These are phyloP conservation scores for Macrolepiota albuminosa DNA, from an alignment of 768 basidiomycete species.

Conservation along the genomic window DNA sequence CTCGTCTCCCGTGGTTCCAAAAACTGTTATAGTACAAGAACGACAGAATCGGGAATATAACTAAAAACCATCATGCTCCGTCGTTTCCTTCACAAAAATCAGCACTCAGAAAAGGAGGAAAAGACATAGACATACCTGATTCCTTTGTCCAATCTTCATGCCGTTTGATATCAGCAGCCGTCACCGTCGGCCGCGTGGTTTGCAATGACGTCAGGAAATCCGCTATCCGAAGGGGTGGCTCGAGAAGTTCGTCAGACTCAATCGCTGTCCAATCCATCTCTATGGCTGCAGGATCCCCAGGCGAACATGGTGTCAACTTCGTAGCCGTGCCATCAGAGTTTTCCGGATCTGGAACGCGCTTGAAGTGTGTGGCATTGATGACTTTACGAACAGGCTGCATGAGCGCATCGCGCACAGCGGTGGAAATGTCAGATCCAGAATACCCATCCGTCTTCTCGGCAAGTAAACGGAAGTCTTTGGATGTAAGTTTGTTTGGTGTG, in stretches of 20 bases:
- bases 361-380: slow-evolving; percentile 93
- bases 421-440: slow-evolving; percentile 93
- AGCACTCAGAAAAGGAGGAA: not conserved
- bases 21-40: not conserved
- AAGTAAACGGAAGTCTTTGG: slow-evolving; percentile 74
- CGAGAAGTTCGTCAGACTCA: slow-evolving; percentile 82
- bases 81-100: slow-evolving; percentile 10
- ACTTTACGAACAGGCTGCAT: slow-evolving; percentile 99
- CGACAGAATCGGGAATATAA: not conserved
- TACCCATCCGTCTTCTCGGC: slow-evolving; percentile 91
- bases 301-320: slow-evolving; percentile 96
- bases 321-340: slow-evolving; percentile 19
- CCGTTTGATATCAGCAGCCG: slow-evolving; percentile 77
- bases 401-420: slow-evolving; percentile 91
- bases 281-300: slow-evolving; percentile 78
- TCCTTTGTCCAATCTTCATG: slow-evolving; percentile 85
- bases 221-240: slow-evolving; percentile 71
- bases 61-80: slow-evolving; percentile 10
- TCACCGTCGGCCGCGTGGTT: slow-evolving; percentile 83
- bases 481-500: slow-evolving; percentile 81
- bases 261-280: slow-evolving; percentile 92
- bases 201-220: slow-evolving; percentile 84
- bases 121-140: slow-evolving; percentile 49
- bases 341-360: slow-evolving; percentile 38
- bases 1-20: not conserved